Conservation (phyloP, 23 red algal species). For the Gracilaria domingensis region DNA sequence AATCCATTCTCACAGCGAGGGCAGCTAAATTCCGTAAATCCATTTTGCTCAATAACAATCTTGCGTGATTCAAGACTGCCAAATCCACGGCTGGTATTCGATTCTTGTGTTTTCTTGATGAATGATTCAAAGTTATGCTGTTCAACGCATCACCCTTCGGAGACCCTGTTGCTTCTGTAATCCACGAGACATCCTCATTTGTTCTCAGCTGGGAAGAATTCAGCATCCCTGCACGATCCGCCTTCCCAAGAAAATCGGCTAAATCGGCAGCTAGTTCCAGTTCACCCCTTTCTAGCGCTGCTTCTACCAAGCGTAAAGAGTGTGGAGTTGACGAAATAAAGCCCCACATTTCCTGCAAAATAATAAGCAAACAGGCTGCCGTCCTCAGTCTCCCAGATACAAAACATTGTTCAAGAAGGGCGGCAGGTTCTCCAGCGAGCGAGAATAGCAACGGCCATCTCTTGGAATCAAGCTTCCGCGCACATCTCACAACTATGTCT, state of each 20-base stretch:
- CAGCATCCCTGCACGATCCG: constrained; percentile 79
- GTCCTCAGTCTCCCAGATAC: constrained; percentile 83
- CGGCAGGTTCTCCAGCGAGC: constrained; percentile 87
- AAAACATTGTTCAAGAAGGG: constrained; percentile 95
- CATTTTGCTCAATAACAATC: constrained; percentile 67
- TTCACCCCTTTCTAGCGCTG: constrained; percentile 79
- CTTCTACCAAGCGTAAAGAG: constrained; percentile 85
- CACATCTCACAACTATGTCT: constrained; percentile 97
- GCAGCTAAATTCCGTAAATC: constrained; percentile 63
- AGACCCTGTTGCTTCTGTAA: constrained; percentile 55
- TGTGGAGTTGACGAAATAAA: constrained; percentile 84
- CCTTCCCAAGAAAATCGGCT: constrained; percentile 81
- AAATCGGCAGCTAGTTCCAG: constrained; percentile 74
- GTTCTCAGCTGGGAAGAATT: constrained; percentile 67
- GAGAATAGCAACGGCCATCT: constrained; percentile 95
- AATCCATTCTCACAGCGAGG: constrained; percentile 80
- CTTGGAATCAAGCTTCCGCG: constrained; percentile 94
- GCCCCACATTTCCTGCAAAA: constrained; percentile 98
- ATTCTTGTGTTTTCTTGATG: constrained; percentile 7
- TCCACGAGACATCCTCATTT: constrained; percentile 80
- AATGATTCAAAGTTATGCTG: constrained; percentile 21
- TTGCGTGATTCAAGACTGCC: constrained; percentile 74
- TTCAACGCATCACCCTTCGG: constrained; percentile 45
- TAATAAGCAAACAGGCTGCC: constrained; percentile 88
- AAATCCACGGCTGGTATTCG: constrained; percentile 81